Conservation (phyloP, 768 basidiomycete genomes). For the Suillus cothurnatus region DNA sequence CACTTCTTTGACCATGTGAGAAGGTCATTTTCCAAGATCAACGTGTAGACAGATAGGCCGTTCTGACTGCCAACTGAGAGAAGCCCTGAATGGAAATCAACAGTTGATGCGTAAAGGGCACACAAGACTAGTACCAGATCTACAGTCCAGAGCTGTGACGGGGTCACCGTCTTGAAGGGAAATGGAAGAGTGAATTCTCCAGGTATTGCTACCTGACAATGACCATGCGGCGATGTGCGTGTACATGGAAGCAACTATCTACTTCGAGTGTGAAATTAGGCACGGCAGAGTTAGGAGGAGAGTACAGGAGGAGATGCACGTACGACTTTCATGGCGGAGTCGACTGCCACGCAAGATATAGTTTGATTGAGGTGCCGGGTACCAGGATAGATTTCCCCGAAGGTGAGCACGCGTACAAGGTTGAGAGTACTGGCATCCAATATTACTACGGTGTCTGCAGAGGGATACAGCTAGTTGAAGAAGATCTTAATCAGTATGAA, state of each 20-base stretch:
- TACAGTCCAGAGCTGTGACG: conserved; percentile 70
- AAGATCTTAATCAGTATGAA: conserved; percentile 6
- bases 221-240: conserved; percentile 76
- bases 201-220: conserved; percentile 66
- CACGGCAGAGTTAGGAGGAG: conserved; percentile 11
- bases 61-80: conserved; percentile 67
- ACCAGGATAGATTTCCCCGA: conserved; percentile 83
- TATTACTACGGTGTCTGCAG: conserved; percentile 68
- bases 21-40: conserved; percentile 79
- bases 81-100: conserved; percentile 55
- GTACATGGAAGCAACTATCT: conserved; percentile 77
- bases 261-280: conserved; percentile 17
- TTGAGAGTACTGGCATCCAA: conserved; percentile 69
- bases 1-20: conserved; percentile 85
- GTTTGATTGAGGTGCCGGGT: conserved; percentile 41
- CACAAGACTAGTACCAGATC: conserved; percentile 55
- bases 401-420: conserved; percentile 70
- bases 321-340: conserved; percentile 81
- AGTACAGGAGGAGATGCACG: conserved; percentile 32
- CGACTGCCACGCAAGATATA: conserved; percentile 68
- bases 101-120: not conserved
- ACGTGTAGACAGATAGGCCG: conserved; percentile 71
- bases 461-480: conserved; percentile 62
- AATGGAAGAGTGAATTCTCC: conserved; percentile 84
- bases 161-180: conserved; percentile 54